These are phyloP conservation scores for Myxozyma vanderwaltii DNA, from an alignment of 805 yeast genomes.

Conservation along the genomic window DNA sequence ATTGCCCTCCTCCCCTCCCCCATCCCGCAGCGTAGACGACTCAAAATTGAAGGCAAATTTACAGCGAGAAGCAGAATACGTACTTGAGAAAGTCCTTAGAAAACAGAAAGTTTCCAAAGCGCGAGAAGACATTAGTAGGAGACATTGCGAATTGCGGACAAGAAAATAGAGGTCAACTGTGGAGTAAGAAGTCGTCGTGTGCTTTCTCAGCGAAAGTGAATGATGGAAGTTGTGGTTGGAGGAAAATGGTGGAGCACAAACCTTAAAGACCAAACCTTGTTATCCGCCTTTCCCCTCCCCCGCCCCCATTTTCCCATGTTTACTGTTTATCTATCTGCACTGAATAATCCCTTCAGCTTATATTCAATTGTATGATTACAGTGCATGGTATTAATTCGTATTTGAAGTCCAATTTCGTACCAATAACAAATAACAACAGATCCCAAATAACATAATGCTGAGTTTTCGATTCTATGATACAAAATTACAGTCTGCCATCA, in stretches of 20 bases:
- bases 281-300: too few relatives aligned
- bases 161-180: background rate
- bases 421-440: background rate
- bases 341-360: too few relatives aligned
- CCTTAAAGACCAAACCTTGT: too few relatives aligned
- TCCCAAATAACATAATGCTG: constrained; percentile 4
- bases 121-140: constrained; percentile 35
- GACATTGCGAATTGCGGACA: background rate
- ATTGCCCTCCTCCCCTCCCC: constrained; percentile 1
- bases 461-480: constrained; percentile 7
- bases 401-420: background rate
- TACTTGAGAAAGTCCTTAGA: constrained; percentile 46
- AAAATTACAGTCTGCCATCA: background rate
- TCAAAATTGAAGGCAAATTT: too few relatives aligned
- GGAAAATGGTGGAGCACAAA: background rate
- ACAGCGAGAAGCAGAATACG: too few relatives aligned
- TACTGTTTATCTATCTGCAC: too few relatives aligned
- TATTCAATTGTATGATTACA: too few relatives aligned
- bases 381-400: background rate
- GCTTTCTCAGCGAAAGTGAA: background rate
- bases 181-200: constrained; percentile 1
- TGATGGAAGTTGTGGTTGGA: background rate
- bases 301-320: too few relatives aligned
- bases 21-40: background rate
- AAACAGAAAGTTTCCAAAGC: constrained; percentile 44